Evolutionary conservation across 75 land plant genomes (phyloP), one percentile per base, ranked within the genome.

Genomic region (Sequoiadendron giganteum): DNA sequence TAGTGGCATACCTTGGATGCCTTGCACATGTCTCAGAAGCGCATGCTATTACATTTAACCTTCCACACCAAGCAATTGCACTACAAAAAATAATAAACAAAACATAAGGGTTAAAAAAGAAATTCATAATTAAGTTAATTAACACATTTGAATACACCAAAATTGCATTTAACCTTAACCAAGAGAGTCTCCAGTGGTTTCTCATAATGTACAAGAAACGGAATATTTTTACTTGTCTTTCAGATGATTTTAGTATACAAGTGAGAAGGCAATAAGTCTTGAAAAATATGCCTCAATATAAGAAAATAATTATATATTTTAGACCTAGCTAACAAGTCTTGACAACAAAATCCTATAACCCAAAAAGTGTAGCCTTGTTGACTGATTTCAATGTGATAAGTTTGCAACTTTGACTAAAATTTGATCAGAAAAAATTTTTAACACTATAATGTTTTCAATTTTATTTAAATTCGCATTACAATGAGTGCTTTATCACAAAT

Each of bases 1-100:
- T 15, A 88, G 40, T 73, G 15, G 48, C 90, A 76, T 56, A 98
- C 99, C 99, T 97, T 86, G 97, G 98, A 92, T 96, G 96, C 90
- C 97, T 95, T 16, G 99, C 97, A 93, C 99, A 97, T 21, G 97
- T 98, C 91, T 98, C 99, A 15, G 97, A 93, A 21, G 99, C 99
- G 91, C 99, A 98, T 18, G 99, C 99, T 19, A 98, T 95, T 39
- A 94, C 90, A 90, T 97, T 97, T 77, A 95, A 90, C 90, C 92
- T 96, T 42, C 95, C 94, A 89, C 99, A 98, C 99, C 99, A 98
- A 82, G 99, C 93, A 77, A 97, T 96, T 43, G 98, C 99, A 92
- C 99, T 98, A 90, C 79, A 86, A 30, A 89, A 89, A 43, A 73
- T 55, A 75, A 14, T 32, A 75, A 68, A 18, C 80, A 43, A 81